These are phyloP conservation scores for Rhodotorula mucilaginosa DNA, from an alignment of 1,284 basidiomycete genomes.

Conservation along the genomic window DNA sequence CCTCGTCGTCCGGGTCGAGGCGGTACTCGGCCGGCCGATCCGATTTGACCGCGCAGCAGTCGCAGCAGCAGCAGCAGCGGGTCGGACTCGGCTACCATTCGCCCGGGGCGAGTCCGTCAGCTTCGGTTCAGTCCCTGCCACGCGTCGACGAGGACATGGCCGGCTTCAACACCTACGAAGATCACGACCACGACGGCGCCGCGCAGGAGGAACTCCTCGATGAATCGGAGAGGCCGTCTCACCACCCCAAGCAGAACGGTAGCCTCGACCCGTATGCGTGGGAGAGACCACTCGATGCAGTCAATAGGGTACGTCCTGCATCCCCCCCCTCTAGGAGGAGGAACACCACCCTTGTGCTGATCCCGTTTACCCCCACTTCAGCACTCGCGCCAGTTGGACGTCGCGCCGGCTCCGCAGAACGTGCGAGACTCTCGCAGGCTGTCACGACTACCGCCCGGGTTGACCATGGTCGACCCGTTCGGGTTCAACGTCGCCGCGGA, in stretches of 20 bases:
- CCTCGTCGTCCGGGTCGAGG: background rate
- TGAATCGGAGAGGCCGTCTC: constrained; percentile 5
- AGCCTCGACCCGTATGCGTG: constrained; percentile 27
- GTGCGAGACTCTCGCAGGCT: constrained; percentile 8
- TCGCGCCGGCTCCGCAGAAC: constrained; percentile 3
- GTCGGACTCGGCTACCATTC: background rate
- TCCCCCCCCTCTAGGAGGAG: background rate
- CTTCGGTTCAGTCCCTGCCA: background rate
- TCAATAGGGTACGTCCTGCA: constrained; percentile 28
- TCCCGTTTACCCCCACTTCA: background rate
- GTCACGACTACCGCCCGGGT: constrained; percentile 30
- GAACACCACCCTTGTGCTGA: background rate
- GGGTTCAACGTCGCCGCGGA: constrained; percentile 33
- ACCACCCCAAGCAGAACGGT: background rate
- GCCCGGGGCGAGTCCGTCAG: background rate
- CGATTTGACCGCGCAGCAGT: background rate
- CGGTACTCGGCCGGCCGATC: background rate
- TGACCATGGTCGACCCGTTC: constrained; percentile 37
- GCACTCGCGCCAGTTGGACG: constrained; percentile 35
- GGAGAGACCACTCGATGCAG: constrained; percentile 33
- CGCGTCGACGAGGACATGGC: background rate
- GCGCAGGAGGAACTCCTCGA: constrained; percentile 33
- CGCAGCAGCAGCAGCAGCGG: background rate
- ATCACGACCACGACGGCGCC: constrained; percentile 7
- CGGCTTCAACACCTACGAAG: background rate